These are phyloP conservation scores for Cryptosporidium bovis DNA, from an alignment of 169 alveolate genomes.

Conservation along the genomic window DNA sequence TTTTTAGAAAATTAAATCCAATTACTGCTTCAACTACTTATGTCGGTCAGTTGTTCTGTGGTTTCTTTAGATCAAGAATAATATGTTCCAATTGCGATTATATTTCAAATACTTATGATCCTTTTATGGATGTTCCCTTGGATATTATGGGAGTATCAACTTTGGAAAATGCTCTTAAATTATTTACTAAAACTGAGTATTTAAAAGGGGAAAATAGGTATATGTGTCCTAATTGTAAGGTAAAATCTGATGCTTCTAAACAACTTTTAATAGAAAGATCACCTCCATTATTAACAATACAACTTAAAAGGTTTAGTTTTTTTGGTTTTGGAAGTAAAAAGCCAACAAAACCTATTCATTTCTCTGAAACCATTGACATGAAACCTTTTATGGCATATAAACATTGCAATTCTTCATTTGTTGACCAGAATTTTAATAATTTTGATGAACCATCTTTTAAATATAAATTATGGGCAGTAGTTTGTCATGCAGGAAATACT, in stretches of 20 bases:
- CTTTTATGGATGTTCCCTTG: conserved; percentile 78
- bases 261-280: conserved; percentile 51
- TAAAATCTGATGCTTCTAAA: conserved; percentile 54
- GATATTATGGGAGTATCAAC: conserved; percentile 77
- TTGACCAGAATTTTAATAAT: not conserved
- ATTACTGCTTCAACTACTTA: conserved; percentile 77
- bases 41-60: conserved; percentile 79
- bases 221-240: conserved; percentile 75
- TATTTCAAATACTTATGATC: conserved; percentile 76
- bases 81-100: conserved; percentile 75
- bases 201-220: conserved; percentile 78
- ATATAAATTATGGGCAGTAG: conserved; percentile 80
- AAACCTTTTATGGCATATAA: conserved; percentile 40
- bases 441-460: not conserved
- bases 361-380: conserved; percentile 34
- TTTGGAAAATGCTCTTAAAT: conserved; percentile 77
- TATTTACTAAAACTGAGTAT: conserved; percentile 77
- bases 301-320: conserved; percentile 61
- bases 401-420: not conserved
- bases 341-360: conserved; percentile 39
- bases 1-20: conserved; percentile 73
- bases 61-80: conserved; percentile 79
- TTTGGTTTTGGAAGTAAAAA: conserved; percentile 65
- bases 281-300: conserved; percentile 70
- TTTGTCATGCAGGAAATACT: conserved; percentile 79